These are phyloP conservation scores for Calonectria pseudoturangicola DNA, from an alignment of 2,329 filamentous ascomycete species.

Conservation along the genomic window DNA sequence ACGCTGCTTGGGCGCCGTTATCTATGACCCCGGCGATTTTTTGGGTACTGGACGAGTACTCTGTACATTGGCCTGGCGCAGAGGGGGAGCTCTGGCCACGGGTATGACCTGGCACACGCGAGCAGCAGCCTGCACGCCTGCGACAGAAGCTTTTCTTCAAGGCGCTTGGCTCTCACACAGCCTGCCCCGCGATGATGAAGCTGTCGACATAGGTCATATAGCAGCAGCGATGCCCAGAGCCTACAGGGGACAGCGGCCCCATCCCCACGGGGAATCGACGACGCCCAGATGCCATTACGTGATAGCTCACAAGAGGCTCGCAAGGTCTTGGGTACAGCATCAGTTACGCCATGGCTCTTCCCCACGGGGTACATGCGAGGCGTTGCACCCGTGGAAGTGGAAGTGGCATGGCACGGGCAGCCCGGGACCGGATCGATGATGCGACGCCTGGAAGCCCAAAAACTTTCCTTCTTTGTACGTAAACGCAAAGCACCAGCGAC, in stretches of 20 bases:
- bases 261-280: constrained; percentile 38
- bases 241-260: neutral
- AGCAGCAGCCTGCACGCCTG: neutral
- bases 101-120: constrained; percentile 4
- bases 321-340: constrained; percentile 27
- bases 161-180: neutral
- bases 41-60: constrained; percentile 24
- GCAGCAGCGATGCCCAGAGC: neutral
- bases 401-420: constrained; percentile 4
- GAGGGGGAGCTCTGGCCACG: constrained; percentile 21
- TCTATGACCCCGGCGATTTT: constrained; percentile 28
- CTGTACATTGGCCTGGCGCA: neutral
- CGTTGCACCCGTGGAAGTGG: neutral
- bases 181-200: neutral
- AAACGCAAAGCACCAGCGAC: constrained; percentile 11
- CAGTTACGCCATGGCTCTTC: constrained; percentile 26
- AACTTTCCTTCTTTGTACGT: constrained; percentile 2
- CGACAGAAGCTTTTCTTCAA: neutral
- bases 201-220: neutral
- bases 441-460: neutral
- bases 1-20: constrained; percentile 23
- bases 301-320: constrained; percentile 34
- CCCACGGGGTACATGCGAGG: constrained; percentile 37
- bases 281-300: constrained; percentile 37
- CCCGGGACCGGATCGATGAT: constrained; percentile 16